Conservation (phyloP, 202 grass and related monocot genomes). For the Dendrocalamus latiflorus region DNA sequence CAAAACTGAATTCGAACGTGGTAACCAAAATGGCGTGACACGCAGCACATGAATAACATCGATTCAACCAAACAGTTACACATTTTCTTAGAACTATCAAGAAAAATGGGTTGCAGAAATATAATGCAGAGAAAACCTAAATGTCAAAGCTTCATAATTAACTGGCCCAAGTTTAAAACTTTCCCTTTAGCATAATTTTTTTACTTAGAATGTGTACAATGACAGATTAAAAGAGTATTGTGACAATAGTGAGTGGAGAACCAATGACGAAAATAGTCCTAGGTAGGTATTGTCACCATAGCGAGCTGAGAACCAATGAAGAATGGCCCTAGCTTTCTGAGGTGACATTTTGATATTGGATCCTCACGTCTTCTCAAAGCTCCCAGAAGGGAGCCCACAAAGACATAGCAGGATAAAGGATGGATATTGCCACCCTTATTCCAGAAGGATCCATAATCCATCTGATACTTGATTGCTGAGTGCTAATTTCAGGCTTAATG, state of each 20-base stretch:
- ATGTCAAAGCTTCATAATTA: not conserved
- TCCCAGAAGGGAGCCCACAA: slow-evolving; percentile 2
- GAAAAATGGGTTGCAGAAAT: not conserved
- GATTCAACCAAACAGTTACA: not conserved
- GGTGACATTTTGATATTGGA: slow-evolving; percentile 37
- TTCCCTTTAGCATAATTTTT: not conserved
- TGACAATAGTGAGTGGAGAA: slow-evolving; percentile 31
- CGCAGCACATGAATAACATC: not conserved
- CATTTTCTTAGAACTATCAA: not conserved
- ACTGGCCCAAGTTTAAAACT: not conserved
- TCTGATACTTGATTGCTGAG: not conserved
- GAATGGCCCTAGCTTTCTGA: slow-evolving; percentile 49
- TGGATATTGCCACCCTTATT: slow-evolving; percentile 9
- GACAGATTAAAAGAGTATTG: not conserved
- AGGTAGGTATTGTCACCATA: slow-evolving; percentile 44
- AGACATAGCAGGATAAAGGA: slow-evolving; percentile 19
- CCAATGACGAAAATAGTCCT: slow-evolving; percentile 16
- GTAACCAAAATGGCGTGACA: not conserved
- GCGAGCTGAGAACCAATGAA: slow-evolving; percentile 37
- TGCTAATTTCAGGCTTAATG: too few relatives aligned
- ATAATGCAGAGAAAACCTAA: not conserved
- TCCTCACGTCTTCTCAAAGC: slow-evolving; percentile 4
- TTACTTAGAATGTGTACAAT: not conserved
- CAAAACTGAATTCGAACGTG: not conserved
- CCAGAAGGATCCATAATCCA: slow-evolving; percentile 31